Evolutionary conservation across 805 yeast species (phyloP).

Genomic region (Saccharomycodes ludwigii): DNA sequence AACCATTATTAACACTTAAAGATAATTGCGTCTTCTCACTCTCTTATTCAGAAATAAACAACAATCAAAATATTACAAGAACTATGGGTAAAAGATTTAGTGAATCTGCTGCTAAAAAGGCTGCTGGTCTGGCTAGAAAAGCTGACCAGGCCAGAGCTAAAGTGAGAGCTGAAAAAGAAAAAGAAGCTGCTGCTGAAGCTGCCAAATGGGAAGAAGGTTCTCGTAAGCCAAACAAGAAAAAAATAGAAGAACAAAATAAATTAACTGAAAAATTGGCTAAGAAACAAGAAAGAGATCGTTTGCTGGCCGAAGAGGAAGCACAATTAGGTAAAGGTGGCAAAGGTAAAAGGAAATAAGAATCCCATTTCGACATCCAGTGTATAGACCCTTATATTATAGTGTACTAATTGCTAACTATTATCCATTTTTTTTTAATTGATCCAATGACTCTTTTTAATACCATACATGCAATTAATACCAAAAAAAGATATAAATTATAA

Average conservation of each 20-base stretch:
- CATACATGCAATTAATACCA: no score
- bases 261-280: conserved; percentile 18
- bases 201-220: conserved; percentile 24
- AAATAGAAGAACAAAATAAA: conserved; percentile 20
- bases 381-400: no score
- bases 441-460: no score
- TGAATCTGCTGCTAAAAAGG: conserved; percentile 24
- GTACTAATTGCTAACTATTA: no score
- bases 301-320: conserved; percentile 23
- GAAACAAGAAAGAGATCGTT: conserved; percentile 21
- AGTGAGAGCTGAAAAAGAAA: conserved; percentile 13
- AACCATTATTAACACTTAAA: no score
- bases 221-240: conserved; percentile 14
- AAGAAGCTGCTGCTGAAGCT: conserved; percentile 22
- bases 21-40: no score
- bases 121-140: conserved; percentile 24
- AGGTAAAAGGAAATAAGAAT: no score
- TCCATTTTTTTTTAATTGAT: no score
- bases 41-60: background rate
- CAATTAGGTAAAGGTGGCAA: conserved; percentile 14
- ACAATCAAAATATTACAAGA: conserved; percentile 1
- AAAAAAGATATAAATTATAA: no score
- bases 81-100: conserved; percentile 25
- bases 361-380: no score
- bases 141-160: conserved; percentile 20